Percentiles rank a stretch among this genome's conserved stretches.
Conservation (phyloP, 768 basidiomycete species). For the Auricularia cornea region DNA sequence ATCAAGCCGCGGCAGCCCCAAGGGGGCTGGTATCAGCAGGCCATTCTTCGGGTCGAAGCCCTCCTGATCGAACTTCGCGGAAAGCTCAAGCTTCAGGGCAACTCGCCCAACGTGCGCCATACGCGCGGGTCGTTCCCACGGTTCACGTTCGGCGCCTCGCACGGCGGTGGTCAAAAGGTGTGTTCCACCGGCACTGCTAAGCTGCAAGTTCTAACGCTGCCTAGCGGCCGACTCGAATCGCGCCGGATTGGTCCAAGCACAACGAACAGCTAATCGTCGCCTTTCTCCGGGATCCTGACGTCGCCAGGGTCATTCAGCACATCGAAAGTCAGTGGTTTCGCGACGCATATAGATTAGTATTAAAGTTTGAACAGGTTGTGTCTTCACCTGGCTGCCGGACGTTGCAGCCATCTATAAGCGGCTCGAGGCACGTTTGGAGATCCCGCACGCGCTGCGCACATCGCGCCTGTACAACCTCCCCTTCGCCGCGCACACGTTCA, state of each 20-base stretch:
- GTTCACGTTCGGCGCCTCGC: background rate
- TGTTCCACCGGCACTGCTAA: background rate
- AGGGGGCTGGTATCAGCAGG: no score
- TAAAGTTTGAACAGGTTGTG: background rate
- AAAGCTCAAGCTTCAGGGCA: no score
- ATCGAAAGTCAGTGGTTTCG: background rate
- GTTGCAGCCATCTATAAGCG: background rate
- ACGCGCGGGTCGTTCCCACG: background rate
- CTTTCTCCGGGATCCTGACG: background rate
- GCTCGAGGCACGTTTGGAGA: background rate
- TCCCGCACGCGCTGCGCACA: no score
- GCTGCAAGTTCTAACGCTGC: background rate
- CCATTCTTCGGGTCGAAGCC: no score
- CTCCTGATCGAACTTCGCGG: no score
- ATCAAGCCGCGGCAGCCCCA: no score
- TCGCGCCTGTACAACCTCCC: slow-evolving; percentile 12
- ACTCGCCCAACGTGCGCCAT: background rate
- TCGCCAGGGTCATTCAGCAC: background rate
- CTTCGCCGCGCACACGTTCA: slow-evolving; percentile 22
- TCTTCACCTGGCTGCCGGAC: background rate
- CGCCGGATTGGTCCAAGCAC: background rate
- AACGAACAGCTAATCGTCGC: background rate
- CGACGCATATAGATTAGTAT: background rate
- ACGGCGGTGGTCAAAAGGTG: background rate
- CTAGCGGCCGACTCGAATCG: background rate